Evolutionary conservation across 2,329 filamentous ascomycete species (phyloP).

Genomic region (Penicillium glabrum): DNA sequence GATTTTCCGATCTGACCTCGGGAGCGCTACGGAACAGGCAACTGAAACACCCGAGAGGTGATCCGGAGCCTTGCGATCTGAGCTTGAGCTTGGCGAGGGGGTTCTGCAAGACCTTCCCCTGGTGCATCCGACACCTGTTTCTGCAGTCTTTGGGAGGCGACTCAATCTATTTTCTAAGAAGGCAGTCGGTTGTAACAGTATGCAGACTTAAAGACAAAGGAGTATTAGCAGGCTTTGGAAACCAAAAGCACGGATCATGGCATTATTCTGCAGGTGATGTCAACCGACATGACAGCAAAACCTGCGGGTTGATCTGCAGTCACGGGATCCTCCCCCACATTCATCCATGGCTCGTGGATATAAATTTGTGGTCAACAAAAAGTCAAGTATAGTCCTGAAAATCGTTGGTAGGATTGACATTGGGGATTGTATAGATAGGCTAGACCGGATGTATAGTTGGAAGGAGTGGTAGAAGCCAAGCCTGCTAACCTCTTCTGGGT

Average conservation of each 20-base stretch:
- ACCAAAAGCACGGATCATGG: background rate
- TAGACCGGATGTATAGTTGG: background rate
- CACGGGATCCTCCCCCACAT: slow-evolving; percentile 15
- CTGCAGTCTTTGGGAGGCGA: background rate
- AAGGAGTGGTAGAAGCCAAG: background rate
- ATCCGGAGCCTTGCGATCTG: background rate
- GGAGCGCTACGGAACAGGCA: background rate
- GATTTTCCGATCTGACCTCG: background rate
- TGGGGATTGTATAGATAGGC: background rate
- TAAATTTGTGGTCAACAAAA: background rate
- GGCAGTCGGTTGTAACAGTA: background rate
- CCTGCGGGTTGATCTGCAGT: slow-evolving; percentile 1
- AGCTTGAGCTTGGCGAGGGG: background rate
- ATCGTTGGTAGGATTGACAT: background rate
- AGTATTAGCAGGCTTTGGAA: background rate
- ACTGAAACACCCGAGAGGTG: background rate
- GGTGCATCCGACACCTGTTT: background rate
- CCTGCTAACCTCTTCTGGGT: background rate
- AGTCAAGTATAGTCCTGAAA: background rate
- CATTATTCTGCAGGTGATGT: slow-evolving; percentile 11
- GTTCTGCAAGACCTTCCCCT: background rate
- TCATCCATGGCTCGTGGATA: background rate
- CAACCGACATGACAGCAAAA: slow-evolving; percentile 7
- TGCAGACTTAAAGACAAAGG: background rate
- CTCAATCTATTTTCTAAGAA: background rate